Evolutionary conservation across 2,329 filamentous ascomycete genomes (phyloP), one percentile per base, ranked within the genome.

Genomic region (Ceratocystis papillata): DNA sequence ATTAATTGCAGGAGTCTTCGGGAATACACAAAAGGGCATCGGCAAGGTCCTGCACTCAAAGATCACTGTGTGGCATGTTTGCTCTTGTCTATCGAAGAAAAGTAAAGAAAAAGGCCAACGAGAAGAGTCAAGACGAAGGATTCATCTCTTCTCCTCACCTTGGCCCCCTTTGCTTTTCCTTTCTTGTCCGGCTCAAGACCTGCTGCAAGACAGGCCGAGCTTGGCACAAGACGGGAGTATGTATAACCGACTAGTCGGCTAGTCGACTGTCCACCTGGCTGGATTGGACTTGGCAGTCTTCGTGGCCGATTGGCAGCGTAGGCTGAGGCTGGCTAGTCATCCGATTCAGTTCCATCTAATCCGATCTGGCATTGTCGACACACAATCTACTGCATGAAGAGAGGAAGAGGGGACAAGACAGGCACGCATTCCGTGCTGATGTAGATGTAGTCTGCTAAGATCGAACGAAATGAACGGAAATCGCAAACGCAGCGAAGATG

Each of bases 31-130:
- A 55, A 17, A 15, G 37, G 33, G 57, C 53, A 67, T 22, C 33
- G 66, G 57, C 66, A 67, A 67, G 66, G 7, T 62, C 63, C 66
- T 67, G 66, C 66, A 67, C 66, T 67, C 66, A 67, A 67, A 67
- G 63, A 67, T 67, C 61, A 59, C 66, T 67, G 66, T 65, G 66
- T 67, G 20, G 20, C 28, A 57, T 17, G 17, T 63, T 67, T 59
- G 30, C 57, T 67, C 66, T 67, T 33, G 66, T 67, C 66, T 44
- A 65, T 65, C 66, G 25, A 62, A 17, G 8, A 20, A 62, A 22
- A 30, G 8, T n/a, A 63, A 25, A 46, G 45, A 8, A 37, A 41
- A 12, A 45, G 28, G 25, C 22, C 8, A 15, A 20, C 33, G 48
- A 30, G 30, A 44, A n/a, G 30, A 20, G 30, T 41, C 37, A 46